Conservation (phyloP, 2,329 filamentous ascomycete species). For the Aureobasidium sp. region DNA sequence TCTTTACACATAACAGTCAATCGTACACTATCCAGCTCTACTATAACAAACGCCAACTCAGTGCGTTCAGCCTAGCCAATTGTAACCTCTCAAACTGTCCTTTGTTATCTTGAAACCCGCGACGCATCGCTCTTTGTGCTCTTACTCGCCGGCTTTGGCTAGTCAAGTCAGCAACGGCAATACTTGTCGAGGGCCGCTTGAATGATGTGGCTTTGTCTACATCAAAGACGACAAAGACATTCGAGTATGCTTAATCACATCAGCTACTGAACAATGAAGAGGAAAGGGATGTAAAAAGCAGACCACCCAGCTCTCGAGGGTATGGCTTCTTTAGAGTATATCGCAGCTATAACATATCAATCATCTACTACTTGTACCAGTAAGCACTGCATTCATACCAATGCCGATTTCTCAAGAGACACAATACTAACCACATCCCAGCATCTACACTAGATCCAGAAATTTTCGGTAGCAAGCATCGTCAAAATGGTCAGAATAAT, state of each 20-base stretch:
- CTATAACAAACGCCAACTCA: no score
- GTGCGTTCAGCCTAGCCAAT: no score
- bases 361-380: no score
- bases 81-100: no score
- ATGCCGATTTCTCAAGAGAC: no score
- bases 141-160: not conserved
- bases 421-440: not conserved
- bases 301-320: not conserved
- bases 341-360: no score
- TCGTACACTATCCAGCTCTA: no score
- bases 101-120: no score
- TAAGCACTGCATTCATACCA: no score
- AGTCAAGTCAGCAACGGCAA: not conserved
- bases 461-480: not conserved
- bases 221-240: not conserved
- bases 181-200: not conserved
- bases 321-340: not conserved
- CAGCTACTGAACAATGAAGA: not conserved
- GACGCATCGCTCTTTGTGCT: no score
- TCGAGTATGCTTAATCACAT: not conserved
- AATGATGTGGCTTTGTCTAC: no score
- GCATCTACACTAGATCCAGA: not conserved
- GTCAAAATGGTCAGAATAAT: not conserved
- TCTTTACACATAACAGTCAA: no score
- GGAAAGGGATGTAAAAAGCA: not conserved